Conservation (phyloP, 106 monocot species). For the Xerophyta viscosa region DNA sequence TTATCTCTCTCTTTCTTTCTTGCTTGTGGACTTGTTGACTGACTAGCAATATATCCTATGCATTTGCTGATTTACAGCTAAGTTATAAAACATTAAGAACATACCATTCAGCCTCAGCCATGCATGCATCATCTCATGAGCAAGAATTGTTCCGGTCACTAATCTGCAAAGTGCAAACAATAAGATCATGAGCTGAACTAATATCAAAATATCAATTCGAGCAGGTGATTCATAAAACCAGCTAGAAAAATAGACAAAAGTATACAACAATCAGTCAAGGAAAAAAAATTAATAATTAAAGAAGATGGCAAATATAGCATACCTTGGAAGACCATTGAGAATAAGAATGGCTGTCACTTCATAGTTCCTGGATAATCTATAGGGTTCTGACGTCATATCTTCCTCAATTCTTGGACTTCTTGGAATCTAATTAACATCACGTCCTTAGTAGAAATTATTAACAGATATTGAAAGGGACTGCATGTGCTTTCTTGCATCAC, state of each 20-base stretch:
- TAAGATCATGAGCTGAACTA: too few species aligned
- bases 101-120: slow-evolving; percentile 65
- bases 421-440: slow-evolving; percentile 31
- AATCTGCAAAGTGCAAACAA: slow-evolving; percentile 63
- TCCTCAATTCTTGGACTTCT: slow-evolving; percentile 55
- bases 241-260: too few species aligned
- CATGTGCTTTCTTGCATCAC: too few species aligned
- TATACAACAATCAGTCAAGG: not conserved
- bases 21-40: too few species aligned
- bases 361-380: slow-evolving; percentile 42
- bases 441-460: too few species aligned
- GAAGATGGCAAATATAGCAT: slow-evolving; percentile 4
- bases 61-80: too few species aligned
- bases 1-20: too few species aligned
- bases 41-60: too few species aligned
- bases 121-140: slow-evolving; percentile 48
- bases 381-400: slow-evolving; percentile 62
- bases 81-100: not conserved
- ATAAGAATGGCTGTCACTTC: slow-evolving; percentile 91
- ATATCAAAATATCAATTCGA: too few species aligned
- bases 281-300: not conserved
- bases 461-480: too few species aligned
- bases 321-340: slow-evolving; percentile 84
- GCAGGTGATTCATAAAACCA: too few species aligned
- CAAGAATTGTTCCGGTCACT: slow-evolving; percentile 75